Evolutionary conservation across 345 rosid species (phyloP).

Genomic region (Rubroshorea leprosula): DNA sequence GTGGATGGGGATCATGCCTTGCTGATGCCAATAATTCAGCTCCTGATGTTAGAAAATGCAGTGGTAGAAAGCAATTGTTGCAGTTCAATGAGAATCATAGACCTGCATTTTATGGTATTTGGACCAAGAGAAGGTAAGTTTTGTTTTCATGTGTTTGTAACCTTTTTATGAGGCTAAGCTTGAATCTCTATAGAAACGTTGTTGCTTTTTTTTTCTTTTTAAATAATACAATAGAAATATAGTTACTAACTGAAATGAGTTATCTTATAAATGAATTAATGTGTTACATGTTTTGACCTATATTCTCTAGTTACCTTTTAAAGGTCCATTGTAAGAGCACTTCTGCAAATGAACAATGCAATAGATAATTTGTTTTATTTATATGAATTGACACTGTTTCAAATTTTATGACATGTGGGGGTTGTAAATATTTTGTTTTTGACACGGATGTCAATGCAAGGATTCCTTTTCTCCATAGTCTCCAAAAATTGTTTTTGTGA

Average conservation of each 20-base stretch:
- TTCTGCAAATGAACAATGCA: not conserved
- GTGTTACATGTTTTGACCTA: not conserved
- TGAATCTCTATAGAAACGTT: too few relatives aligned
- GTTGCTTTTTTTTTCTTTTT: too few relatives aligned
- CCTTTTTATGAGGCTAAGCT: not conserved
- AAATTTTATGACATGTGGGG: too few relatives aligned
- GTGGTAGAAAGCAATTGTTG: slow-evolving; percentile 53
- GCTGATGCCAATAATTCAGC: slow-evolving; percentile 22
- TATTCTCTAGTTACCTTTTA: not conserved
- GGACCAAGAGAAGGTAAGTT: slow-evolving; percentile 82
- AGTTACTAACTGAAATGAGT: too few relatives aligned
- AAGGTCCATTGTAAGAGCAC: not conserved
- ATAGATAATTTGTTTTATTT: not conserved
- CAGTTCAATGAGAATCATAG: slow-evolving; percentile 84
- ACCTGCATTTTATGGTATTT: slow-evolving; percentile 90
- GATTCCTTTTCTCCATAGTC: too few relatives aligned
- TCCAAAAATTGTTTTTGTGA: too few relatives aligned
- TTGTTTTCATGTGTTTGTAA: not conserved
- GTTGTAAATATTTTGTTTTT: too few relatives aligned
- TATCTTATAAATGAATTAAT: too few relatives aligned
- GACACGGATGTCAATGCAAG: too few relatives aligned
- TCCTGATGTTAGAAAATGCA: slow-evolving; percentile 30
- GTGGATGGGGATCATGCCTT: slow-evolving; percentile 30
- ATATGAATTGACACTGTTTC: not conserved
- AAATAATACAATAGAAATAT: too few relatives aligned